These are phyloP conservation scores for Cercis canadensis DNA, from an alignment of 306 rosid species.

Conservation along the genomic window DNA sequence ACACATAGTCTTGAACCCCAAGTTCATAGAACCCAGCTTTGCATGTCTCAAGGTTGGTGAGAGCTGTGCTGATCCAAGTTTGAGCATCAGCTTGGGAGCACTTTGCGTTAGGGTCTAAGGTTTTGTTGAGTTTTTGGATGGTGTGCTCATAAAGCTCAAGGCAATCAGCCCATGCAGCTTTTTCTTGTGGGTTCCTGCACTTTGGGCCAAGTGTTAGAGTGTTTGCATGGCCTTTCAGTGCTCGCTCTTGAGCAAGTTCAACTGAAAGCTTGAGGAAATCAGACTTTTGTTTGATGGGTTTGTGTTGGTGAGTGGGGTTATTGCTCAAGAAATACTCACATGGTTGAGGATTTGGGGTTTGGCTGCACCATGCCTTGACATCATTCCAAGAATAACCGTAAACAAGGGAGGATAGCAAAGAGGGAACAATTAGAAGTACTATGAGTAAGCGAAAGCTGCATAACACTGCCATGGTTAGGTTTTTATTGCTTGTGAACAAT, in stretches of 20 bases:
- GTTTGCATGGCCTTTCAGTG: constrained; percentile 33
- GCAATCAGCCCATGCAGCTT: constrained; percentile 57
- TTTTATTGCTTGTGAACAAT: too few species aligned
- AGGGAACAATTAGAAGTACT: too few species aligned
- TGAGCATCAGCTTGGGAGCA: constrained; percentile 44
- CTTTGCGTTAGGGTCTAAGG: constrained; percentile 20
- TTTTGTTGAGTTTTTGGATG: constrained; percentile 40
- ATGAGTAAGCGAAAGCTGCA: too few species aligned
- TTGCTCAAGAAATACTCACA: too few species aligned
- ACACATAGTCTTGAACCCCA: constrained; percentile 37
- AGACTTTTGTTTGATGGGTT: too few species aligned
- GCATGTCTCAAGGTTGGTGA: constrained; percentile 58
- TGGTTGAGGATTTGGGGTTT: too few species aligned
- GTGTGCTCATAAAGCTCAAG: constrained; percentile 50
- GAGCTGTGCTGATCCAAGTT: constrained; percentile 56
- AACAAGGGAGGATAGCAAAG: too few species aligned
- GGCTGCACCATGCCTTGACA: too few species aligned
- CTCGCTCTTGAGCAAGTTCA: constrained; percentile 46
- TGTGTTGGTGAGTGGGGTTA: too few species aligned
- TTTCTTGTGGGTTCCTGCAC: constrained; percentile 35
- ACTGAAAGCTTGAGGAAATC: too few species aligned
- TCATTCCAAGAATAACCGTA: too few species aligned
- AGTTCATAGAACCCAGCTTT: constrained; percentile 46
- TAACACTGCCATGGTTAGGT: too few species aligned
- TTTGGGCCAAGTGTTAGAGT: constrained; percentile 35